These are phyloP conservation scores for Pinus tabuliformis DNA, from an alignment of 75 land plant species.

Conservation along the genomic window DNA sequence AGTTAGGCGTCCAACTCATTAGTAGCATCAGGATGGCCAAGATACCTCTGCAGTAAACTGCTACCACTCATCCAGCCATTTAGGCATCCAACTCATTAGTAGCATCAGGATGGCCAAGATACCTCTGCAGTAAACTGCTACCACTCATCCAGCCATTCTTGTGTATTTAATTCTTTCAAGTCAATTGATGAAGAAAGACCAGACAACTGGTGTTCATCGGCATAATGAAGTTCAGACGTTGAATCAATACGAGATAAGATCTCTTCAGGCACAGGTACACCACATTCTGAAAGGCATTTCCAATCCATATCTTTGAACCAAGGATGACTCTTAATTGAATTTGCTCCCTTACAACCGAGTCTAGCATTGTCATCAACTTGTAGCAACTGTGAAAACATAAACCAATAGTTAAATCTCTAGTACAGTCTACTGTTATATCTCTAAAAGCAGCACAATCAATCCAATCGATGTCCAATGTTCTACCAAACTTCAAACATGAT, in stretches of 20 bases:
- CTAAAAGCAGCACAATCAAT: constrained; percentile 8
- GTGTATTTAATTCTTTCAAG: constrained; percentile 31
- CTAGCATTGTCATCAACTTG: constrained; percentile 69
- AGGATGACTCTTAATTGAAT: constrained; percentile 60
- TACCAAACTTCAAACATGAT: not conserved
- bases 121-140: constrained; percentile 15
- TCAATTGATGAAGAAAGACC: constrained; percentile 18
- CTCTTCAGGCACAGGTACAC: constrained; percentile 63
- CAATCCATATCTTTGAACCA: constrained; percentile 83
- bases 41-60: too few species aligned
- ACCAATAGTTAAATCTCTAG: not conserved
- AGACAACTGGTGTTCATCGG: constrained; percentile 24
- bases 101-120: constrained; percentile 1
- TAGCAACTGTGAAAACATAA: constrained; percentile 53
- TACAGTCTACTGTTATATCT: constrained; percentile 5
- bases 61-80: not conserved
- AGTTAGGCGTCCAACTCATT: not conserved
- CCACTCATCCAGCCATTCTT: constrained; percentile 86
- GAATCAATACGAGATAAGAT: constrained; percentile 51
- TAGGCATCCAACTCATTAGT: not conserved
- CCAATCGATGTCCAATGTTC: not conserved
- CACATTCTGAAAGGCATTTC: constrained; percentile 40
- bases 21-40: not conserved
- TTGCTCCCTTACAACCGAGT: constrained; percentile 66
- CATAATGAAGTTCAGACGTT: constrained; percentile 35